These are phyloP conservation scores for Endotrypanum monterogeii DNA, from an alignment of 208 protist genomes.

Conservation along the genomic window DNA sequence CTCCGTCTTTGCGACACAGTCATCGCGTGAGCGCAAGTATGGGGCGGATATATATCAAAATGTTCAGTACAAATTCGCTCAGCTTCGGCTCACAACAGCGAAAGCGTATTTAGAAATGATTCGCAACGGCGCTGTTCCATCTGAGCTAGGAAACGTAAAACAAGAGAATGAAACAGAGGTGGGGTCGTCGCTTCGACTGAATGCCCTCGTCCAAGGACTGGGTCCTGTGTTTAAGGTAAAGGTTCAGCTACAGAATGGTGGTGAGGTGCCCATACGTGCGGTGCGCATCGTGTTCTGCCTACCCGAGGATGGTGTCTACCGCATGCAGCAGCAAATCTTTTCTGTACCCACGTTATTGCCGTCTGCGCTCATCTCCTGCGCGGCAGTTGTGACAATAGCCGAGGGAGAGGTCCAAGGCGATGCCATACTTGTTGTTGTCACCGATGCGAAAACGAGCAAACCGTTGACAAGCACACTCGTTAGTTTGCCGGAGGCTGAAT, in stretches of 20 bases:
- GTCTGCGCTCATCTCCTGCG: constrained; percentile 55
- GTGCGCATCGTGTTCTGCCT: constrained; percentile 63
- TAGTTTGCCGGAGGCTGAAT: constrained; percentile 77
- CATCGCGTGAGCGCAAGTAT: constrained; percentile 87
- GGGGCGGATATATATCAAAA: constrained; percentile 88
- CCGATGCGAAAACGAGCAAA: constrained; percentile 11
- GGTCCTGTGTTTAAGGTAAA: constrained; percentile 91
- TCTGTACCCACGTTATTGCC: constrained; percentile 72
- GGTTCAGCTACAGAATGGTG: constrained; percentile 83
- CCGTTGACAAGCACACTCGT: constrained; percentile 77
- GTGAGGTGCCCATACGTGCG: constrained; percentile 43
- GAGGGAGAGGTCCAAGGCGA: constrained; percentile 63
- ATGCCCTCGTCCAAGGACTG: constrained; percentile 89
- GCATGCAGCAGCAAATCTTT: constrained; percentile 47
- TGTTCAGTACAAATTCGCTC: constrained; percentile 93
- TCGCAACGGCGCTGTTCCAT: constrained; percentile 17
- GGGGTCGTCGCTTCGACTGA: constrained; percentile 39
- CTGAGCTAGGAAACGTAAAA: constrained; percentile 29
- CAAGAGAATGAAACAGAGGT: constrained; percentile 26
- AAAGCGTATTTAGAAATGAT: constrained; percentile 77
- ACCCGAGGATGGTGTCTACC: constrained; percentile 61
- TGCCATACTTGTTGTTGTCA: constrained; percentile 63
- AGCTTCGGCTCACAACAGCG: constrained; percentile 84
- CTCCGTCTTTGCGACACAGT: constrained; percentile 94
- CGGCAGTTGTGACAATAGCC: constrained; percentile 61